phyloP scores from a whole-genome alignment of 805 yeast genomes.

The Wickerhamiella domercqiae region DNA sequence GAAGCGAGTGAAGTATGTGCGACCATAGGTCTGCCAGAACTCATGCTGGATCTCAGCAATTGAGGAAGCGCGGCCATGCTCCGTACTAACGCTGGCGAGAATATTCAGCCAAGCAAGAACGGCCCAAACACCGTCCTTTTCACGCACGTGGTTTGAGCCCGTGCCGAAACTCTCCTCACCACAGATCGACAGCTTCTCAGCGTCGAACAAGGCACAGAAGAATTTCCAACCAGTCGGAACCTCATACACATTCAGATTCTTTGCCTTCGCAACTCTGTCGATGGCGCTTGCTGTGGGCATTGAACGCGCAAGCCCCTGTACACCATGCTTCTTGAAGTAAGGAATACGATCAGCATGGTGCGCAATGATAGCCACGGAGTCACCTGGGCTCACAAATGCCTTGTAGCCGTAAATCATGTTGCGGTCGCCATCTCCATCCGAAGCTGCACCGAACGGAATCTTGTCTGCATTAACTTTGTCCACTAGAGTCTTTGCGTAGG shows the following conservation, averaged over 20 bases:
- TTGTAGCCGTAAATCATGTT: conserved; percentile 96
- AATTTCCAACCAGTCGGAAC: conserved; percentile 99
- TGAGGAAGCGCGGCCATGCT: conserved; percentile 47
- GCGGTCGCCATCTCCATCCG: conserved; percentile 99
- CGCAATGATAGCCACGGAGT: conserved; percentile 91
- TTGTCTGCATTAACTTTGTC: conserved; percentile 65
- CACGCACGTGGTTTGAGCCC: conserved; percentile 93
- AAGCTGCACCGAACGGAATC: conserved; percentile 92
- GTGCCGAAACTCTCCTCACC: conserved; percentile 98
- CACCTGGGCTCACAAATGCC: conserved; percentile 95
- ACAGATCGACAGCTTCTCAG: conserved; percentile 83
- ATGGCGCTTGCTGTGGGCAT: conserved; percentile 96
- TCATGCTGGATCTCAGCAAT: conserved; percentile 65
- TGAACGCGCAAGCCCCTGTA: conserved; percentile 85
- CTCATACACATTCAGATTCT: conserved; percentile 67
- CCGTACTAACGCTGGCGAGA: conserved; percentile 60
- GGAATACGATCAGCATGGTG: conserved; percentile 87
- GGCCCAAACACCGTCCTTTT: conserved; percentile 97
- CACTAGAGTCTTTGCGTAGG: conserved; percentile 81
- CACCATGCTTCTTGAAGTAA: conserved; percentile 74
- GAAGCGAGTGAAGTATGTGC: conserved; percentile 93
- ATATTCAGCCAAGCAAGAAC: conserved; percentile 93
- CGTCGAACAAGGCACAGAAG: conserved; percentile 89
- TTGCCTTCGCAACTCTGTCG: conserved; percentile 72
- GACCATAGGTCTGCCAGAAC: conserved; percentile 86